Evolutionary conservation across 306 rosid genomes (phyloP).

Genomic region (Mucuna pruriens): DNA sequence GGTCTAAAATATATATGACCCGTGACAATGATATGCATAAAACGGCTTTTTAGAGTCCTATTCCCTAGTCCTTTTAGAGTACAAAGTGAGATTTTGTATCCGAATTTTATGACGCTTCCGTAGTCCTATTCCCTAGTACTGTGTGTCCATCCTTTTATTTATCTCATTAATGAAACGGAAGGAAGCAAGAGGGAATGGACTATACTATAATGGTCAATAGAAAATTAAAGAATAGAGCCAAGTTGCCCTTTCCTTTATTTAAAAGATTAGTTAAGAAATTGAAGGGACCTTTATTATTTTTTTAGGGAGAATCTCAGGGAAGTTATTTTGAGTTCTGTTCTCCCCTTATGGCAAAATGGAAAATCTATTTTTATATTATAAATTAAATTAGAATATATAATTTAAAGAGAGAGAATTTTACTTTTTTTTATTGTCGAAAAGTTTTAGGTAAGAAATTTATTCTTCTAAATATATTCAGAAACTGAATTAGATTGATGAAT

Average conservation of each 20-base stretch:
- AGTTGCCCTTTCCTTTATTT: not conserved
- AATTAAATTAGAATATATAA: no score
- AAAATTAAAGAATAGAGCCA: not conserved
- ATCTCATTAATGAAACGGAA: not conserved
- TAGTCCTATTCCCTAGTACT: not conserved
- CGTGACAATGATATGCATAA: slow-evolving; percentile 32
- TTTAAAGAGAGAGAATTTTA: no score
- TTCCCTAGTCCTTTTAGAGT: no score
- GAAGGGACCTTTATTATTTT: not conserved
- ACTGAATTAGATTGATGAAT: no score
- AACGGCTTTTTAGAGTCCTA: not conserved
- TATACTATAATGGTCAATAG: no score
- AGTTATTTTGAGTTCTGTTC: no score
- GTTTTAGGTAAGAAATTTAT: no score
- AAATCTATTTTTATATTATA: no score
- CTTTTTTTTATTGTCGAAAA: no score
- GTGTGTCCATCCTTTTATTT: not conserved
- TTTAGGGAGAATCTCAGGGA: no score
- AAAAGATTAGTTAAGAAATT: not conserved
- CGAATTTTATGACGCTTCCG: not conserved
- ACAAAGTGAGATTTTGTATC: slow-evolving; percentile 21
- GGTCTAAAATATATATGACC: not conserved
- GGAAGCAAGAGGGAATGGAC: not conserved
- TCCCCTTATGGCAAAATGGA: no score
- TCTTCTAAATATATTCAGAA: no score